phyloP scores from a whole-genome alignment of 2,329 filamentous ascomycete genomes.

The Pseudodiploospora longispora region DNA sequence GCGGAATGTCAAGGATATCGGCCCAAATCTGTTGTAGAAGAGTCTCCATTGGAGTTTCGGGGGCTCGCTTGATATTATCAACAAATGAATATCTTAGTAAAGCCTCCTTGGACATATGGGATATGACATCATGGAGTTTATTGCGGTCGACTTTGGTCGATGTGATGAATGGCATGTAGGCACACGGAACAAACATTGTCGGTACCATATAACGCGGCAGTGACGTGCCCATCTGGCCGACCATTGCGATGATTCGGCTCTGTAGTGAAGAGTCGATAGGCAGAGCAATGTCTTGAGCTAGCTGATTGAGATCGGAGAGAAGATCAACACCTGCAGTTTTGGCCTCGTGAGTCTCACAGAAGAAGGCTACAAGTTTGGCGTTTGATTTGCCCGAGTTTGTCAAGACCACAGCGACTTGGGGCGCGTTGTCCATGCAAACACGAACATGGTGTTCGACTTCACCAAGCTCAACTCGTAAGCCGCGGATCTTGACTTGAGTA shows the following conservation, averaged over 20 bases:
- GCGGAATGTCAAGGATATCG: neutral
- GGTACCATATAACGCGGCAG: conserved; percentile 2
- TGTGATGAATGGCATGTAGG: neutral
- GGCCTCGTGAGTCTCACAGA: too few relatives aligned
- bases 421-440: neutral
- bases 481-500: conserved; percentile 51
- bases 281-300: too few relatives aligned
- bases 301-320: neutral
- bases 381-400: neutral
- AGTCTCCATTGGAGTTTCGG: neutral
- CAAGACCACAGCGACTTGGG: conserved; percentile 3
- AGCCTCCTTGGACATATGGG: neutral
- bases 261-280: too few relatives aligned
- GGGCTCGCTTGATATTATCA: too few relatives aligned
- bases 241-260: too few relatives aligned
- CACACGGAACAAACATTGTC: neutral
- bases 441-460: conserved; percentile 15
- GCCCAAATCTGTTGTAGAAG: neutral
- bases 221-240: neutral
- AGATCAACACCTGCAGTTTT: too few relatives aligned
- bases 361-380: neutral
- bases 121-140: neutral
- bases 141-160: neutral
- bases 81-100: neutral
- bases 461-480: conserved; percentile 45